Conservation (phyloP, 1,284 basidiomycete genomes). For the Schizophyllum commune region DNA sequence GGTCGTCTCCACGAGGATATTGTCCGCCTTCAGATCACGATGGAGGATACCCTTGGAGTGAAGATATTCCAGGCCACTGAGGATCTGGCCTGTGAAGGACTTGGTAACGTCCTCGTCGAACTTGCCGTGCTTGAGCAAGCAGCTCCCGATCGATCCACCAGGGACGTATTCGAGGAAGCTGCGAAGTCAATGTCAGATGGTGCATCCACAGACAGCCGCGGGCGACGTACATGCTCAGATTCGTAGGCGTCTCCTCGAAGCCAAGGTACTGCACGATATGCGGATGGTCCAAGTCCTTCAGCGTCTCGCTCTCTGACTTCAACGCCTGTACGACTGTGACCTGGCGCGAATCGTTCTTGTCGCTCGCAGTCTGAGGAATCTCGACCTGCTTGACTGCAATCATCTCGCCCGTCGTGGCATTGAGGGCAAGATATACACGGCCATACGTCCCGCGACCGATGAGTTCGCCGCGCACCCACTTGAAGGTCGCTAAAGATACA, state of each 20-base stretch:
- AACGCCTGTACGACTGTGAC: conserved; percentile 84
- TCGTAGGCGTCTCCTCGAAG: conserved; percentile 88
- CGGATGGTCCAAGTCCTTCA: conserved; percentile 95
- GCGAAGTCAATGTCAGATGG: conserved; percentile 7
- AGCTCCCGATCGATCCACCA: conserved; percentile 92
- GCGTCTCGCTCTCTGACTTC: conserved; percentile 89
- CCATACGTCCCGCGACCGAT: conserved; percentile 98
- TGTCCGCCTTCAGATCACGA: conserved; percentile 96
- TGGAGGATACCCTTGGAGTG: conserved; percentile 91
- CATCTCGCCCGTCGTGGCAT: conserved; percentile 98
- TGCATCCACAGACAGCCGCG: conserved; percentile 9
- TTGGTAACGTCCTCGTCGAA: conserved; percentile 91
- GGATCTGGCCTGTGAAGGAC: conserved; percentile 89
- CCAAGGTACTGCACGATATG: conserved; percentile 98
- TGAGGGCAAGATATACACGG: conserved; percentile 91
- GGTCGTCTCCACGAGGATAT: conserved; percentile 90
- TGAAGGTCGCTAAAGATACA: conserved; percentile 70
- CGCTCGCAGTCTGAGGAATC: conserved; percentile 82
- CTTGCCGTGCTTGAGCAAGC: conserved; percentile 87
- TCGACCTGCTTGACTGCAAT: conserved; percentile 99
- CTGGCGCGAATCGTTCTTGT: conserved; percentile 85
- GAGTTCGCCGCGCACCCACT: conserved; percentile 97
- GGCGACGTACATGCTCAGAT: conserved; percentile 81
- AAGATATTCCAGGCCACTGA: conserved; percentile 89
- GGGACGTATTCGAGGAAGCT: conserved; percentile 98